Base-by-base conservation (phyloP, 352 stramenopile genomes). In the Pythium rhizo-oryzae region DNA sequence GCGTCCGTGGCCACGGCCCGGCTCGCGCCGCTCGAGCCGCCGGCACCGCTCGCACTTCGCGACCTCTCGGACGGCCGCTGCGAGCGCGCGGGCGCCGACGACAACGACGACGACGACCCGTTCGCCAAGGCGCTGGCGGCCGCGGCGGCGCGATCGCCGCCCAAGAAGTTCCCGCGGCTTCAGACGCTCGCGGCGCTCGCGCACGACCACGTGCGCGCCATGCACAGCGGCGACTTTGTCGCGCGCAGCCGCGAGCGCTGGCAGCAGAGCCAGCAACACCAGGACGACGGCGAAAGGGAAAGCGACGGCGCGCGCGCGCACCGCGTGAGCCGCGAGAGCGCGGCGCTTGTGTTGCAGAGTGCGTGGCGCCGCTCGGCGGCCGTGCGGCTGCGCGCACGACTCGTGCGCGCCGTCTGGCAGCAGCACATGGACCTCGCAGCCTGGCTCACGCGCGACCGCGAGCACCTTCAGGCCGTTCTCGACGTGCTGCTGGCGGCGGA, bases 311-410 rank as follows among this genome's bases (percentile, higher is more conserved):
- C 23, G 5, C 65, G 49, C 21, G 71, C 78, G 1, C 67, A 66
- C 12, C 62, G 44, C 16, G 60, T 72, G 6, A 71, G 77, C 24
- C 72, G 73, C 35, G 28, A 72, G 16, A 84, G 77, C 0, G 77
- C 72, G 1, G 73, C 77, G 28, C 46, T 90, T 6, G 83, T 90
- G 39, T 74, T 90, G 24, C 83, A 90, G 54, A 77, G 68, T 33
- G 70, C 69, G 0, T 90, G 81, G 81, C 65, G 78, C 56, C 75
- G 61, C 8, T 67, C 75, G 12, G 71, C 57, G 13, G 81, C 83
- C 4, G 28, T 75, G 19, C 33, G 51, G 5, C 28, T 76, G 1
- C 80, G 74, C 19, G 50, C 67, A 18, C 66, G 62, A 8, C 60
- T 78, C n/a, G 43, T 71, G 15, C 30, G 21, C 0, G 25, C 12